Evolutionary conservation across 2,329 filamentous ascomycete genomes (phyloP).

Genomic region (Neofusicoccum cordaticola): DNA sequence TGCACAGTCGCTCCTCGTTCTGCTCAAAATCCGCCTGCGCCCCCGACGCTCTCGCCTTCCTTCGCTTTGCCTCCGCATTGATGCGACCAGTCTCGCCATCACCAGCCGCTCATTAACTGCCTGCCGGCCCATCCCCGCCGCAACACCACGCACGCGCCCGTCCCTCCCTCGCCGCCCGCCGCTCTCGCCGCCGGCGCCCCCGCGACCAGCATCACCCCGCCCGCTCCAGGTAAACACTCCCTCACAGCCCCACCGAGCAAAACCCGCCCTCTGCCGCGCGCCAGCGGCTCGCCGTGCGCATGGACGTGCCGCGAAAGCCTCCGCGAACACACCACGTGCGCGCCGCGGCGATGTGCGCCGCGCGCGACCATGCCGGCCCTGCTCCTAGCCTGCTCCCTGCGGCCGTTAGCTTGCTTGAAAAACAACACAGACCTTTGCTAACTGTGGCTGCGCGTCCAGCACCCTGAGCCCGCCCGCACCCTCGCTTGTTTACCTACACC

Average conservation of each 20-base stretch:
- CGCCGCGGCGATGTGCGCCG: background rate
- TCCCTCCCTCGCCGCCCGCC: background rate
- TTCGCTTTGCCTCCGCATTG: conserved; percentile 12
- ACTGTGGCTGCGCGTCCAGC: conserved; percentile 5
- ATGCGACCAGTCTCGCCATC: conserved; percentile 7
- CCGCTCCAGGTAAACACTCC: background rate
- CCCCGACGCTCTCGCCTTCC: conserved; percentile 6
- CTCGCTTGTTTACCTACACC: conserved; percentile 8
- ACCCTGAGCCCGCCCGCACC: background rate
- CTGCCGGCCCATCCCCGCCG: background rate
- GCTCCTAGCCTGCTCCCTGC: conserved; percentile 6
- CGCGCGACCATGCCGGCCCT: background rate
- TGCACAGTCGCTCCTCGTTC: conserved; percentile 1
- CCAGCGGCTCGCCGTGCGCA: background rate
- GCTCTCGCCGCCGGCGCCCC: background rate
- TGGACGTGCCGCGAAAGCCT: conserved; percentile 3
- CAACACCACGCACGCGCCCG: background rate
- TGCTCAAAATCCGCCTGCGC: conserved; percentile 11
- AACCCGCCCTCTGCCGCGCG: conserved; percentile 5
- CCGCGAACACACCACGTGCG: conserved; percentile 9
- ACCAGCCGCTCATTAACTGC: conserved; percentile 1
- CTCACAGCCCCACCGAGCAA: conserved; percentile 7
- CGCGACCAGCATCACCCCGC: conserved; percentile 3
- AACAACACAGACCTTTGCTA: conserved; percentile 10
- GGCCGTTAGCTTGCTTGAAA: background rate